Conservation (phyloP, 129 eudicot genomes). For the Lactuca saligna region DNA sequence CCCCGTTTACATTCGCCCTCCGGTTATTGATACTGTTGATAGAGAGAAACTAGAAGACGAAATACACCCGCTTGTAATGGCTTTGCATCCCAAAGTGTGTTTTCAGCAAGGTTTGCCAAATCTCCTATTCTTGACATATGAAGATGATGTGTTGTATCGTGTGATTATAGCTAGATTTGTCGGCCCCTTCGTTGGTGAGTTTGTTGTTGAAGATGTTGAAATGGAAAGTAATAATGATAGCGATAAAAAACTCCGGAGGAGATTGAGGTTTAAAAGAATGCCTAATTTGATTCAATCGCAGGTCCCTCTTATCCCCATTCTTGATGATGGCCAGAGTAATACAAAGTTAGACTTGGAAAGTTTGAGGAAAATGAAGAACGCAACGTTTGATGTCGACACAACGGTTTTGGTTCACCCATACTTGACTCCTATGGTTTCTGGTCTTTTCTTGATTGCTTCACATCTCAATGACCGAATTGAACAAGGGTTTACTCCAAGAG, state of each 20-base stretch:
- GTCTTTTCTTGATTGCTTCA: conserved; percentile 49
- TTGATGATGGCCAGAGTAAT: background rate
- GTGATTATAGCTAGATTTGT: conserved; percentile 43
- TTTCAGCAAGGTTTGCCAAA: conserved; percentile 39
- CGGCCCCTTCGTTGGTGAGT: conserved; percentile 71
- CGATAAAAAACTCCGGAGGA: conserved; percentile 56
- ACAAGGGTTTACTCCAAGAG: conserved; percentile 47
- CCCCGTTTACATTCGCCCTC: conserved; percentile 32
- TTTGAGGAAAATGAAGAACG: conserved; percentile 27
- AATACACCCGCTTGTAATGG: conserved; percentile 46
- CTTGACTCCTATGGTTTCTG: conserved; percentile 81
- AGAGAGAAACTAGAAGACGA: conserved; percentile 23
- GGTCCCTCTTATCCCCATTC: conserved; percentile 38
- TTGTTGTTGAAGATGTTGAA: conserved; percentile 79
- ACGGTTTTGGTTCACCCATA: conserved; percentile 72
- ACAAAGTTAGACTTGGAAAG: conserved; percentile 16
- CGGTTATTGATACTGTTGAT: background rate
- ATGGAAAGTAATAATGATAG: conserved; percentile 29
- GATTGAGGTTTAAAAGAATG: conserved; percentile 85
- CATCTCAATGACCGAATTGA: conserved; percentile 35
- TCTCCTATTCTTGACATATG: conserved; percentile 51
- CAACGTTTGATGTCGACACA: conserved; percentile 47
- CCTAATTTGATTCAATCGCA: conserved; percentile 84
- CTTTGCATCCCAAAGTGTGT: conserved; percentile 57
- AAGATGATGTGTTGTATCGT: conserved; percentile 55